Evolutionary conservation across 2,329 filamentous ascomycete genomes (phyloP), one percentile per base, ranked within the genome.

Genomic region (Colletotrichum brevisporum): DNA sequence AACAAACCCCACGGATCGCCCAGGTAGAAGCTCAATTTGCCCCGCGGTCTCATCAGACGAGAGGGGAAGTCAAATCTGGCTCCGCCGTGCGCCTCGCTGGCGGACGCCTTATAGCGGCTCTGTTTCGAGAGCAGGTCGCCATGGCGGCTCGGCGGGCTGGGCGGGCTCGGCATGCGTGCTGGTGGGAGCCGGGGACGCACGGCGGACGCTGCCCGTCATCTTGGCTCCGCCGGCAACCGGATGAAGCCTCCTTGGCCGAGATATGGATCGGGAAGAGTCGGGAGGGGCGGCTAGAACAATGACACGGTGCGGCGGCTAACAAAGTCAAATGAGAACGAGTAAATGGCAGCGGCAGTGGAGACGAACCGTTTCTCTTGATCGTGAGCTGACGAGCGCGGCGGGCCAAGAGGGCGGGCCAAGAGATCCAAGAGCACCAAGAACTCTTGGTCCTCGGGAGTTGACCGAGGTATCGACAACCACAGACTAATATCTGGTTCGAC

Each of bases 361-460:
- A 13, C 2, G n/a, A 21, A 5, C 12, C 13, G 16, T 15, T 4
- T 60, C 24, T 3, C 6, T 39, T 26, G 8, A 53, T 47, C 18
- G 6, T 26, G 48, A 36, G 15, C 39, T 48, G 65, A 54, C n/a
- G 12, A 31, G 54, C 39, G 48, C 39, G 10, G 39, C 31, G 48
- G 47, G 65, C 47, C 54, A 54, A 47, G 27, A 57, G 21, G 43
- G 43, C 55, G 45, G 26, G 55, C 66, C 62, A 69, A 69, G 50
- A 31, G 15, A 8, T 3, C 61, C 61, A 66, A 66, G 66, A 66
- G 8, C 24, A 2, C 61, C 55, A 56, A 65, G 62, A 60, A 13
- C 13, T 60, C 55, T 65, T 65, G 62, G 50, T 51, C 16, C 43
- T 47, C 66, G 62, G 66, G 55, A 51, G 54, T 69, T 60, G 55